Evolutionary conservation across 345 rosid species (phyloP), one percentile per base, ranked within the genome.

Genomic region (Gossypium bickii): DNA sequence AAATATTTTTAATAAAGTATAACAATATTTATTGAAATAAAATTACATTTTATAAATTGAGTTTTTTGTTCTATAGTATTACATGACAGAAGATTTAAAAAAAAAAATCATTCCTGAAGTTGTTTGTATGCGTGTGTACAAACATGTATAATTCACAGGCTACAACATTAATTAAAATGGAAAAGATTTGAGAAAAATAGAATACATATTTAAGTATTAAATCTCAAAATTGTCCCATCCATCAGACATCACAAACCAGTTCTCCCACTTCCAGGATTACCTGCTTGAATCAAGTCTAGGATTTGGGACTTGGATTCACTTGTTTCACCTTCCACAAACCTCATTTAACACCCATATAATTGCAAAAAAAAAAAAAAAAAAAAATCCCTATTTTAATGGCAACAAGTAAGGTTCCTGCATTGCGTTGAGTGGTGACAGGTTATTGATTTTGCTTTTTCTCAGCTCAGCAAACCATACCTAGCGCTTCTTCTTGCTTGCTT

Each of bases 401-500:
- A 60, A 44, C 4, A 67, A 25, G 66, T 27, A 49, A 11, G 16
- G 24, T 15, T 52, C 47, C 15, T n/a, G 57, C 57, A 25, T 48
- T 17, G 7, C 29, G 29, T 1, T 43, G 17, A 25, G 64, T 58
- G 44, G 27, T 48, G 76, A 25, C 12, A n/a, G 25, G 48, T 72
- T 57, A 47, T 12, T 45, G 57, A 20, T 17, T 34, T 67, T 75
- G 22, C 3, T 7, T 71, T 56, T 29, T 73, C 60, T n/a, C 27
- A 48, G 60, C 70, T 62, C 60, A 49, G 49, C 60, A 27, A 34
- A 66, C 56, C 29, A 27, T 12, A 3, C 49, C 63, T 51, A 79
- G 27, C 97, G 97, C 86, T 77, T 96, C 88, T 95, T 95, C 90
- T 91, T 95, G 97, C 90, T 82, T 11, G 81, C 87, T 80, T 87